Conservation (phyloP, 345 rosid genomes). For the Carallia pectinifolia region DNA sequence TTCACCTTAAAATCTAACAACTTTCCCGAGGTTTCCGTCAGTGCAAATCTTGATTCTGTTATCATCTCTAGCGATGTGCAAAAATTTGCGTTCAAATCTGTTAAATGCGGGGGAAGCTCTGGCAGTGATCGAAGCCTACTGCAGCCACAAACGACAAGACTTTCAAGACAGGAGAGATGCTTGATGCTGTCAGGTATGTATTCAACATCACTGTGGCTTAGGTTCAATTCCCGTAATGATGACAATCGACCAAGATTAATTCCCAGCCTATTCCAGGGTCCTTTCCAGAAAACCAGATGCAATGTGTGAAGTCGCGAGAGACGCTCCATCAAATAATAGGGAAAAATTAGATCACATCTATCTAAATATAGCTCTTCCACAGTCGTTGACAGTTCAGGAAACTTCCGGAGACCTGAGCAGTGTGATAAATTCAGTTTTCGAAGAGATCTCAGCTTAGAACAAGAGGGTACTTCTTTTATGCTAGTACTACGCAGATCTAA, state of each 20-base stretch:
- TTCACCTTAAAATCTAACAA: no score
- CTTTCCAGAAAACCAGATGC: not conserved
- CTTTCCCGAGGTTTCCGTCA: no score
- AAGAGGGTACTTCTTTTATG: not conserved
- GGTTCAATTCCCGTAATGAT: not conserved
- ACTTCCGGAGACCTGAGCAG: not conserved
- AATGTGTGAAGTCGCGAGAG: not conserved
- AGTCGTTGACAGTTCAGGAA: not conserved
- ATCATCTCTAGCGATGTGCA: no score
- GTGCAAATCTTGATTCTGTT: no score
- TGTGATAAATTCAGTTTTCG: not conserved
- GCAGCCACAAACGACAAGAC: not conserved
- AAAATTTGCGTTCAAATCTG: no score
- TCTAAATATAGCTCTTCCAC: not conserved
- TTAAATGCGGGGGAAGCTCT: no score
- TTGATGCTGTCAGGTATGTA: no score
- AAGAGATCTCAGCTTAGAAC: constrained; percentile 5
- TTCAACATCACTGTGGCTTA: no score
- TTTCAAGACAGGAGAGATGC: no score
- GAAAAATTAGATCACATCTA: not conserved
- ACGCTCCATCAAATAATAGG: not conserved
- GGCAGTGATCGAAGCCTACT: not conserved
- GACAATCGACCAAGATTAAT: not conserved
- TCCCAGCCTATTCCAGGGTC: not conserved
- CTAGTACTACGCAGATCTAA: not conserved